phyloP scores from a whole-genome alignment of 305 asterid species.

The Lippia alba region DNA sequence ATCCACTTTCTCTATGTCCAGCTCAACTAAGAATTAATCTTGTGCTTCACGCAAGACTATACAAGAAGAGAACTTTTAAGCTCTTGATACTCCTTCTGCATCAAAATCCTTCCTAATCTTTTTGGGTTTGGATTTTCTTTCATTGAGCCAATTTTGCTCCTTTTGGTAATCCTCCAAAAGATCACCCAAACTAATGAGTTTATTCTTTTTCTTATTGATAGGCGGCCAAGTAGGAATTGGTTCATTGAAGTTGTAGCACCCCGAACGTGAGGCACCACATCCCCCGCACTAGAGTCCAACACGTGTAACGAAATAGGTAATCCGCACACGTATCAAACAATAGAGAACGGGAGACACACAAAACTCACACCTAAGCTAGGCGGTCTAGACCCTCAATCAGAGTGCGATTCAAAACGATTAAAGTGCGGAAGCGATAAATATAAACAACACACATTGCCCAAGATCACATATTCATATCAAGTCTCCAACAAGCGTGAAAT shows the following conservation, averaged over 20 bases:
- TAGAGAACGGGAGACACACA: no score
- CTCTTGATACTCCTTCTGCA: slow-evolving; percentile 54
- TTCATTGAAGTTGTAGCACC: slow-evolving; percentile 81
- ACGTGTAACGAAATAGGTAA: no score
- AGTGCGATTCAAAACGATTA: no score
- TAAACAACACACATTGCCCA: no score
- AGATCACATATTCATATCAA: no score
- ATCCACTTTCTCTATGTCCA: slow-evolving; percentile 61
- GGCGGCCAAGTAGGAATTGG: slow-evolving; percentile 47
- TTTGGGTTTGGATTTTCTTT: slow-evolving; percentile 56
- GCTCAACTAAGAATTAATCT: slow-evolving; percentile 64
- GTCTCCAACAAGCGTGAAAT: no score
- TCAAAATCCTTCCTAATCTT: slow-evolving; percentile 46
- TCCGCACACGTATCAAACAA: no score
- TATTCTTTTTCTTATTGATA: slow-evolving; percentile 60
- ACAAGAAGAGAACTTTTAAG: slow-evolving; percentile 51
- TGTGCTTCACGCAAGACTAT: slow-evolving; percentile 53
- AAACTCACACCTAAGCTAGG: no score
- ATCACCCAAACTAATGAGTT: slow-evolving; percentile 85
- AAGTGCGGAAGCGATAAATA: no score
- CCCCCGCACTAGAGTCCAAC: no score
- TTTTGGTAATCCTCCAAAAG: slow-evolving; percentile 68
- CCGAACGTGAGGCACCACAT: no score
- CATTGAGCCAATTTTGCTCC: slow-evolving; percentile 60
- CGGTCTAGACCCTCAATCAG: no score